These are phyloP conservation scores for Scedosporium aurantiacum DNA, from an alignment of 2,329 filamentous ascomycete species.

Conservation along the genomic window DNA sequence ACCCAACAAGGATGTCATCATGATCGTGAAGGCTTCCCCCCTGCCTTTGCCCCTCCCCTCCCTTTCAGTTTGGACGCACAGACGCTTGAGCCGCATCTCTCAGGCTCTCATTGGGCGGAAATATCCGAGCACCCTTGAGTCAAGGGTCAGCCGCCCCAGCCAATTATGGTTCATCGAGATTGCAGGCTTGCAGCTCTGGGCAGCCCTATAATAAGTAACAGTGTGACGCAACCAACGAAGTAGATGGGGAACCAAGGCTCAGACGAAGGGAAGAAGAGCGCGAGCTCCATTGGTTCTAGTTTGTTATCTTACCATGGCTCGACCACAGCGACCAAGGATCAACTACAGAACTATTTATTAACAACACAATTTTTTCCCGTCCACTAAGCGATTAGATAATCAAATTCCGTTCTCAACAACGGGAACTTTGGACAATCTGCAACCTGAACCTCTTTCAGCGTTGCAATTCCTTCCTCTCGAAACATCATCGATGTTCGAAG, in stretches of 20 bases:
- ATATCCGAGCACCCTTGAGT: background rate
- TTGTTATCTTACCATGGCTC: too few species aligned
- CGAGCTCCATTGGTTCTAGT: too few species aligned
- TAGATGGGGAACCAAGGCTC: too few species aligned
- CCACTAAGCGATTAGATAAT: background rate
- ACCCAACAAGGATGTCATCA: background rate
- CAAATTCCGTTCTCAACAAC: background rate
- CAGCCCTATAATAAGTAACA: background rate
- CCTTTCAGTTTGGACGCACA: constrained; percentile 1
- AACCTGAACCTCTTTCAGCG: background rate
- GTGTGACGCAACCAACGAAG: background rate
- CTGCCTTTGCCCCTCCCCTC: background rate
- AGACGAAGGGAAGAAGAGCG: background rate
- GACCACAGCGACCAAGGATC: too few species aligned
- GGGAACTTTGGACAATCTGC: background rate
- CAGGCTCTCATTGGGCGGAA: background rate
- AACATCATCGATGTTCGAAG: background rate
- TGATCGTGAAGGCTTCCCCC: background rate
- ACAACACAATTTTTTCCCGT: background rate
- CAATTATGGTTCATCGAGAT: background rate
- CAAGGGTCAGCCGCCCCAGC: background rate
- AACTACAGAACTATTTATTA: background rate
- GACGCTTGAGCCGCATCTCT: constrained; percentile 4
- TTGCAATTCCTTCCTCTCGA: background rate
- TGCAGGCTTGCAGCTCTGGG: background rate